A percentile compares a stretch with the other conserved stretches of the same genome.
Conservation (phyloP, 371 early-diverging fungal species). For the Synchytrium microbalum region DNA sequence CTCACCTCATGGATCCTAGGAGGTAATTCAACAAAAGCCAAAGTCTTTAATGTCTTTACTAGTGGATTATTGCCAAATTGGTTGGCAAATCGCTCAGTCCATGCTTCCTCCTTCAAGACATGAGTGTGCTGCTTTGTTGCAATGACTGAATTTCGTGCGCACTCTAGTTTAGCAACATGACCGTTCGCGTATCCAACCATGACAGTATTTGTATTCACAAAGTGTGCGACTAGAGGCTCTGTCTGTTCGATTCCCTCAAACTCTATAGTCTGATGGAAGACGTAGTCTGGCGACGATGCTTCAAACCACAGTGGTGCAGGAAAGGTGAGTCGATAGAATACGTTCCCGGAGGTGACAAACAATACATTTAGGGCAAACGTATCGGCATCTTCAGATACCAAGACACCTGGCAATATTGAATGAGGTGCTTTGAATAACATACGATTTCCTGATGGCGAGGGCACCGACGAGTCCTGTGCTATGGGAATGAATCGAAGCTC, state of each 20-base stretch:
- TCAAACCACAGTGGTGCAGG: neutral
- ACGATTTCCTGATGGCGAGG: neutral
- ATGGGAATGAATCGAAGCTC: neutral
- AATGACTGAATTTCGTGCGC: neutral
- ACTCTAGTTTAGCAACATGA: neutral
- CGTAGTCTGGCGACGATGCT: neutral
- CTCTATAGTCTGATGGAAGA: too few relatives aligned
- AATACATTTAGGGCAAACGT: neutral
- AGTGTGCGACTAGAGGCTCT: neutral
- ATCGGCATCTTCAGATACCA: neutral
- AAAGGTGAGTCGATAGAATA: neutral
- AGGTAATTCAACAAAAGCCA: too few relatives aligned
- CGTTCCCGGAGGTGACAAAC: neutral
- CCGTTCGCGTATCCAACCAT: neutral
- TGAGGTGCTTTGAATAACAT: neutral
- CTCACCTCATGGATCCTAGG: too few relatives aligned
- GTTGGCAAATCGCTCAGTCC: too few relatives aligned
- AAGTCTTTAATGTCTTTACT: too few relatives aligned
- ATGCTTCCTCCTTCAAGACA: too few relatives aligned
- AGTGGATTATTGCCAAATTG: too few relatives aligned
- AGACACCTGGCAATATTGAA: neutral
- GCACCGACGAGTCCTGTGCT: neutral
- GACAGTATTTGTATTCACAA: neutral
- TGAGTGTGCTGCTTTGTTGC: too few relatives aligned
- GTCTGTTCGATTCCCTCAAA: neutral